Percentiles rank a stretch among this genome's conserved stretches.
Conservation (phyloP, 768 basidiomycete genomes). For the Amanita subjunquillea region DNA sequence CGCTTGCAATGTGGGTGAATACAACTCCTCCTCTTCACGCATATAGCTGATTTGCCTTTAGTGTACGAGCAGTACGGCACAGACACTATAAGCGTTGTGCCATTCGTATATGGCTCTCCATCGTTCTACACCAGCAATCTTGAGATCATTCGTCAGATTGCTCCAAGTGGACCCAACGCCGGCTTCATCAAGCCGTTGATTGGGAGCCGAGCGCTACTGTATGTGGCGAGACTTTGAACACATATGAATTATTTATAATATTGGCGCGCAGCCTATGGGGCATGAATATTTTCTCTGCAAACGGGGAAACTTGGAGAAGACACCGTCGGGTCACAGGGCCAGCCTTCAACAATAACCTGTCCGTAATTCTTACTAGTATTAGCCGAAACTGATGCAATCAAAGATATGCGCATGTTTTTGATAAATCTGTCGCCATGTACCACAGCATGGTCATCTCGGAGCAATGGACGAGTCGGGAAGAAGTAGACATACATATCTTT, state of each 20-base stretch:
- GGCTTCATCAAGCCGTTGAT: slow-evolving; percentile 15
- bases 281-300: slow-evolving; percentile 24
- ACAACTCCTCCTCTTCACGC: background rate
- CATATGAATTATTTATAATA: background rate
- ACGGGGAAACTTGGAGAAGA: slow-evolving; percentile 26
- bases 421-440: slow-evolving; percentile 19
- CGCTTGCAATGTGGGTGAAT: slow-evolving; percentile 13
- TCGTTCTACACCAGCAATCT: slow-evolving; percentile 18
- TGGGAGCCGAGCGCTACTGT: slow-evolving; percentile 11
- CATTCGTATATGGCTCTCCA: slow-evolving; percentile 12
- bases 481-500: slow-evolving; percentile 14
- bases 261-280: slow-evolving; percentile 18
- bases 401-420: slow-evolving; percentile 27
- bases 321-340: slow-evolving; percentile 28
- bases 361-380: background rate
- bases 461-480: slow-evolving; percentile 15
- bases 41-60: background rate
- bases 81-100: slow-evolving; percentile 16
- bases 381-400: slow-evolving; percentile 1
- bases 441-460: slow-evolving; percentile 22
- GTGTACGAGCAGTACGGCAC: background rate
- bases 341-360: slow-evolving; percentile 26
- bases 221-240: background rate
- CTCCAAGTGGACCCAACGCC: slow-evolving; percentile 11
- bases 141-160: slow-evolving; percentile 17